These are phyloP conservation scores for Lactarius tabidus DNA, from an alignment of 768 basidiomycete genomes.

Conservation along the genomic window DNA sequence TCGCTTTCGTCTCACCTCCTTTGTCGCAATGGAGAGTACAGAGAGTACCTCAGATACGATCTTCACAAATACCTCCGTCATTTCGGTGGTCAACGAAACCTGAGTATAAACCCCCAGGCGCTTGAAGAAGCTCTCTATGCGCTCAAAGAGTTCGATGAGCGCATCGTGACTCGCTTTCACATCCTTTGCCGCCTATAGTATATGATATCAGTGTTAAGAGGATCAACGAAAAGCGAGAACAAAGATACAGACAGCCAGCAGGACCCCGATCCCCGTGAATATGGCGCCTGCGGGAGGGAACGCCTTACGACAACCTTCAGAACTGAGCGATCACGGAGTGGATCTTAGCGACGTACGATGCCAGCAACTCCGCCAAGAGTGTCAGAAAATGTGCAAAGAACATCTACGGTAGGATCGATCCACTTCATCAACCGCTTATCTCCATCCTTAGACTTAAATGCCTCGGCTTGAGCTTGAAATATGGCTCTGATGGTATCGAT, in stretches of 20 bases:
- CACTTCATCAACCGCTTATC: background rate
- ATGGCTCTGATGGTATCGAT: background rate
- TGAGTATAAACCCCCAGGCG: background rate
- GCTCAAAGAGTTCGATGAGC: background rate
- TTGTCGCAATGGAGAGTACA: background rate
- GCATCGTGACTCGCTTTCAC: background rate
- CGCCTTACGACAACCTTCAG: background rate
- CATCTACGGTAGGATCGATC: background rate
- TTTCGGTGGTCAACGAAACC: background rate
- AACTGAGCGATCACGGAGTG: background rate
- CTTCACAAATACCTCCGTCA: background rate
- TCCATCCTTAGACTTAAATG: background rate
- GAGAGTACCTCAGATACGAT: background rate
- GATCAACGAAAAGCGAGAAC: background rate
- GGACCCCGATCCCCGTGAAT: background rate
- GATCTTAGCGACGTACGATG: background rate
- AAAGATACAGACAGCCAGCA: background rate
- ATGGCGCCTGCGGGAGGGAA: background rate
- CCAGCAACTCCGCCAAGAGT: background rate
- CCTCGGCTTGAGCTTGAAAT: background rate
- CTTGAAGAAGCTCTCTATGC: background rate
- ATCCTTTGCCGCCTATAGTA: background rate
- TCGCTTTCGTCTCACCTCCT: background rate
- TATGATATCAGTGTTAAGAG: background rate
- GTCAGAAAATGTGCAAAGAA: background rate